A percentile compares a stretch with the other conserved stretches of the same genome.
Evolutionary conservation across 2,329 filamentous ascomycete genomes (phyloP).

Genomic region (Podosphaera aphanis): DNA sequence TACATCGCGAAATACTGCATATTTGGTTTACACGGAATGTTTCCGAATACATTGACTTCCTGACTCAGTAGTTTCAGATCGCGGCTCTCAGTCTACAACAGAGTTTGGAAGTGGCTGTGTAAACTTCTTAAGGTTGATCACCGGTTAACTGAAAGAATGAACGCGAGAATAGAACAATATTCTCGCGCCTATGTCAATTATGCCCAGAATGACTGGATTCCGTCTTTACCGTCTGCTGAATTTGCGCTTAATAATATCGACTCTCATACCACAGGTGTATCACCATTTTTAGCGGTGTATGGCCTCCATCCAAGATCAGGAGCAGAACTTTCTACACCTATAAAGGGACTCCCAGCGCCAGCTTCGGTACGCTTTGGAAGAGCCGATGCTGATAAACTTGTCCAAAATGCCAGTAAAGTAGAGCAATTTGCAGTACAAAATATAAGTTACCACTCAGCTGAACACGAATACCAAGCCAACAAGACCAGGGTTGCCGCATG

Average conservation of each 20-base stretch:
- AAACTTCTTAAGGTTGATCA: slow-evolving; percentile 1
- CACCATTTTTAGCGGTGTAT: slow-evolving; percentile 5
- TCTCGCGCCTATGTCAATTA: slow-evolving; percentile 4
- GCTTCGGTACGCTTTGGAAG: neutral
- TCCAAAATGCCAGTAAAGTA: neutral
- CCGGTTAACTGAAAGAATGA: slow-evolving; percentile 4
- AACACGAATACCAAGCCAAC: neutral
- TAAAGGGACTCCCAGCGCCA: neutral
- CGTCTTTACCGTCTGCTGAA: slow-evolving; percentile 5
- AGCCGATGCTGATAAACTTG: neutral
- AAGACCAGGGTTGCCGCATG: neutral
- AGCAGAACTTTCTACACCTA: neutral
- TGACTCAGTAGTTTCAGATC: slow-evolving; percentile 4
- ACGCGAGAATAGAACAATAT: slow-evolving; percentile 4
- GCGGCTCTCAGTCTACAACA: slow-evolving; percentile 4
- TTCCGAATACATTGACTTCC: slow-evolving; percentile 1
- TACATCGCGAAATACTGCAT: neutral
- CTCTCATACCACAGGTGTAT: slow-evolving; percentile 2
- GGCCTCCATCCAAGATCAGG: neutral
- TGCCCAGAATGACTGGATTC: slow-evolving; percentile 5
- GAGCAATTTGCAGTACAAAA: neutral
- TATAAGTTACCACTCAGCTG: neutral
- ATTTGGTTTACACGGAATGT: neutral
- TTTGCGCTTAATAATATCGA: slow-evolving; percentile 5
- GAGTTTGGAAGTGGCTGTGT: slow-evolving; percentile 5